These are phyloP conservation scores for Auricularia sp. DNA, from an alignment of 768 basidiomycete species.

Conservation along the genomic window DNA sequence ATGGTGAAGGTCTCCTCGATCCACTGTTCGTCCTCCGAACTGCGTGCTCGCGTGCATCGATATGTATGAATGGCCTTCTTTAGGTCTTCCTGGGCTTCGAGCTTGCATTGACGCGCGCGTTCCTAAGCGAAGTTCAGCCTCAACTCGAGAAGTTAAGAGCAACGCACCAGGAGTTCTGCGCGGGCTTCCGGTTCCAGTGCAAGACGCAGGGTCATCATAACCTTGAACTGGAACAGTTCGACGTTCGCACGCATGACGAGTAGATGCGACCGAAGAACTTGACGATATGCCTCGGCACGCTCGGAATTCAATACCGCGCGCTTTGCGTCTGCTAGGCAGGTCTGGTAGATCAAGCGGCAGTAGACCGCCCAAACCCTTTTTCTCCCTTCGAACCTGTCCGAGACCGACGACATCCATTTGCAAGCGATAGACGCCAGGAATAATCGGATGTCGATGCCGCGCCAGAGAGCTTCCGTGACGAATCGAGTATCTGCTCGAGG, in stretches of 20 bases:
- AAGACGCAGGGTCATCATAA: constrained; percentile 22
- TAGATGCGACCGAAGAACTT: constrained; percentile 35
- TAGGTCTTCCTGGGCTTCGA: constrained; percentile 4
- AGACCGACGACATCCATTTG: constrained; percentile 29
- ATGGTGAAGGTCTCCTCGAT: constrained; percentile 31
- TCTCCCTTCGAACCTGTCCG: constrained; percentile 12
- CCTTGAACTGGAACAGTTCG: constrained; percentile 41
- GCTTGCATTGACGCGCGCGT: constrained; percentile 11
- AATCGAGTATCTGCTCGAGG: constrained; percentile 52
- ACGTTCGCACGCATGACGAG: constrained; percentile 35
- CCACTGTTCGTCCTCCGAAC: constrained; percentile 26
- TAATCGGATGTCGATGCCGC: constrained; percentile 43
- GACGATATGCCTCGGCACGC: constrained; percentile 41
- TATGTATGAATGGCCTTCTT: constrained; percentile 1
- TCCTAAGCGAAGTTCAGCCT: neutral
- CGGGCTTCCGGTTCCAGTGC: constrained; percentile 15
- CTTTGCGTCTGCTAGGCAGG: constrained; percentile 36
- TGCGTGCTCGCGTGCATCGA: constrained; percentile 13
- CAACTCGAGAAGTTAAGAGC: neutral
- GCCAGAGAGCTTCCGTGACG: constrained; percentile 50
- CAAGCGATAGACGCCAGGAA: constrained; percentile 35
- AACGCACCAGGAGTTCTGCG: constrained; percentile 8
- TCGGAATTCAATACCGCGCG: constrained; percentile 37
- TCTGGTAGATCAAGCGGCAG: constrained; percentile 33
- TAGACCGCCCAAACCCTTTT: constrained; percentile 37